phyloP scores from a whole-genome alignment of 257 asterid genomes.

The Przewalskia tangutica region DNA sequence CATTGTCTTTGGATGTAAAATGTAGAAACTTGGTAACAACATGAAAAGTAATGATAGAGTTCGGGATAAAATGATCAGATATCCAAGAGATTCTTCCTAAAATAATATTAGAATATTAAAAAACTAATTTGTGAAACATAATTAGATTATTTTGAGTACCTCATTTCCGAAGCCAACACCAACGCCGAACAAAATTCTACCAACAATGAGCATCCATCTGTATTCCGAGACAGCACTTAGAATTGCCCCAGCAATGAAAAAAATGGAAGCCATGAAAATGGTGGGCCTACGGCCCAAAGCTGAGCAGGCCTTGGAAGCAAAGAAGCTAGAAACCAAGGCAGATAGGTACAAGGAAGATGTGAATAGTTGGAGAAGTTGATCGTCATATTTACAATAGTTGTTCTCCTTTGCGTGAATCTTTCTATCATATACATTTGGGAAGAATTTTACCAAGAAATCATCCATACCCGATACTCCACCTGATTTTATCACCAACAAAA shows the following conservation, averaged over 20 bases:
- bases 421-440: conserved; percentile 39
- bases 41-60: too few species aligned
- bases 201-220: conserved; percentile 41
- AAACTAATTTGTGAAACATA: background rate
- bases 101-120: background rate
- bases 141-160: conserved; percentile 17
- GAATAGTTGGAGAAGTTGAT: conserved; percentile 68
- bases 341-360: conserved; percentile 73
- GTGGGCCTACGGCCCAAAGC: conserved; percentile 52
- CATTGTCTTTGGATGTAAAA: too few species aligned
- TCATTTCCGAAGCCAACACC: conserved; percentile 91
- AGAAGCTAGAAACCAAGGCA: conserved; percentile 60
- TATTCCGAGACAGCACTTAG: conserved; percentile 31
- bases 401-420: conserved; percentile 32
- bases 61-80: too few species aligned
- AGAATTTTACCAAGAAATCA: conserved; percentile 61
- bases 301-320: conserved; percentile 61
- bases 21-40: too few species aligned
- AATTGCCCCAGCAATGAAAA: conserved; percentile 47
- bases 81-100: too few species aligned
- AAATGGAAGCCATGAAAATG: conserved; percentile 35
- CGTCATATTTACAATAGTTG: conserved; percentile 76
- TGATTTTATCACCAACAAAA: background rate
- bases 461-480: conserved; percentile 88
- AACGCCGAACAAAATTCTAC: conserved; percentile 57